Base-by-base conservation (phyloP, 805 yeast genomes). In the Wickerhamiella parazyma region DNA sequence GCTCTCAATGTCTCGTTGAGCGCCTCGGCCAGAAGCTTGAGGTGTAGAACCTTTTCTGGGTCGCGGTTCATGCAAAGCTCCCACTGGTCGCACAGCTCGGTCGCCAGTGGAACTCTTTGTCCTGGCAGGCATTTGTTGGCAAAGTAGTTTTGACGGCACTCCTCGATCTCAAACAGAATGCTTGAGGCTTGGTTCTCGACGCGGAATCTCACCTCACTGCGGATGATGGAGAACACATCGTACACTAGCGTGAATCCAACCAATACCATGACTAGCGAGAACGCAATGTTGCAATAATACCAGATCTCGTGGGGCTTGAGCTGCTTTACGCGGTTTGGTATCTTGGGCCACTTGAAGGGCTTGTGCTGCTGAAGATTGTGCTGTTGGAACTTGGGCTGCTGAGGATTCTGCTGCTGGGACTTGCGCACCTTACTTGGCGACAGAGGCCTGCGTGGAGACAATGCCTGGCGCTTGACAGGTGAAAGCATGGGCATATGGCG, bases 31-130 rank as follows among this genome's bases (percentile, higher is more conserved):
- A 86, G 77, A 44, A 85, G 70, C 48, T 69, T 70, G 1, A 89
- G 81, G 39, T 75, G 70, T 3, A 83, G 86, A 10, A 78, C 69
- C 1, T 60, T 61, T 3, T 72, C 70, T 6, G 94, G 87, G 49
- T 84, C 89, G 41, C 77, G 65, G 52, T 77, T 73, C 86, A 84
- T 84, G 59, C 98, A 91, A 45, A 70, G 71, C 49, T 74, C 79
- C 91, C 94, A 84, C 26, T 67, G 68, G 25, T 70, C 65, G 60
- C 98, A 89, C n/a, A 73, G 64, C 1, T 63, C 60, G 52, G 80
- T 91, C 14, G 85, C 59, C 0, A 83, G 86, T 0, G 94, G 95
- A 0, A 77, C 87, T 11, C 89, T 65, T 3, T 74, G 72, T 1
- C 73, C 68, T 9, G 67, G 67, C 50, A 56, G 54, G 57, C 98